Evolutionary conservation across 164 flowering plant species (phyloP).

Genomic region (Sextonia rubra): DNA sequence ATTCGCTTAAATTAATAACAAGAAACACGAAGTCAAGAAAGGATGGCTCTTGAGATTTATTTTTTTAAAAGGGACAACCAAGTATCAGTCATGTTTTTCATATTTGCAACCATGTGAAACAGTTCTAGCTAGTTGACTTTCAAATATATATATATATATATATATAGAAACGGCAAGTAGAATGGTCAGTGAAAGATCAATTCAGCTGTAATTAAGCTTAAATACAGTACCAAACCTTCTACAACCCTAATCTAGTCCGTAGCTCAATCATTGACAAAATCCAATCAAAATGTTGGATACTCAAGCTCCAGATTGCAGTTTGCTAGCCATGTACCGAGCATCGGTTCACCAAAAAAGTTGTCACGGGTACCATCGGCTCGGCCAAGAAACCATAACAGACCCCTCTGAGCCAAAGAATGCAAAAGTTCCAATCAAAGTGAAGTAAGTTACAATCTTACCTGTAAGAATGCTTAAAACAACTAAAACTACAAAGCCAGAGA

Average conservation of each 20-base stretch:
- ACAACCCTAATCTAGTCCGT: not conserved
- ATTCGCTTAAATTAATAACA: too few relatives aligned
- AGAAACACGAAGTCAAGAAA: not conserved
- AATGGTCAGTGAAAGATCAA: not conserved
- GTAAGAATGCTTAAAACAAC: not conserved
- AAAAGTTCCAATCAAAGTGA: not conserved
- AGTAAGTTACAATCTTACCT: not conserved
- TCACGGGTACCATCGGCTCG: conserved; percentile 4
- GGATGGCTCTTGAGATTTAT: not conserved
- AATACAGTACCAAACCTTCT: not conserved
- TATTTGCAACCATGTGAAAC: not conserved
- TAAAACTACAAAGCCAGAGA: not conserved
- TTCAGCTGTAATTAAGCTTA: conserved; percentile 2
- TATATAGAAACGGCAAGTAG: too few relatives aligned
- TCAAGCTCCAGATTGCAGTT: not conserved
- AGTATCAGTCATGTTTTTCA: not conserved
- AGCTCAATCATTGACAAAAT: not conserved
- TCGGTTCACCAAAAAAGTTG: not conserved
- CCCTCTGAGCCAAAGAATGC: not conserved
- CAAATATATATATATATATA: too few relatives aligned
- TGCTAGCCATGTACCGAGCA: conserved; percentile 1
- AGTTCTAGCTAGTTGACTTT: not conserved
- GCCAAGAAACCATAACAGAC: not conserved
- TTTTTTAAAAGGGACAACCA: not conserved
- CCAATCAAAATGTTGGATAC: not conserved